Evolutionary conservation across 768 basidiomycete species (phyloP).

Genomic region (Wakefieldia striispora): DNA sequence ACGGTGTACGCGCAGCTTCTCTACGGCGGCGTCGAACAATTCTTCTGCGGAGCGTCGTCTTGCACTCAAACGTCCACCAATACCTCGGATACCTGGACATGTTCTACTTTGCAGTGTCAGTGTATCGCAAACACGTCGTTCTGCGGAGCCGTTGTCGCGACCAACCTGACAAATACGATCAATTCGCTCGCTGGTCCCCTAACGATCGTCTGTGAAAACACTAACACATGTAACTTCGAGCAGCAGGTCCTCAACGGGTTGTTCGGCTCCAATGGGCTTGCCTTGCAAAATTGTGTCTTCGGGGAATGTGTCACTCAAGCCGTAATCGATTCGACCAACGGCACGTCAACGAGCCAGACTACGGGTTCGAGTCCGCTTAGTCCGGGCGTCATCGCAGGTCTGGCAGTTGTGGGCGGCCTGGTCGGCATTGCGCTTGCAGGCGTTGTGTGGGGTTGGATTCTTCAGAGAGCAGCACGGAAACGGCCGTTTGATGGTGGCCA

Average conservation of each 20-base stretch:
- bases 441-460: slow-evolving; percentile 59
- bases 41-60: slow-evolving; percentile 72
- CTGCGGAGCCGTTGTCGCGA: slow-evolving; percentile 55
- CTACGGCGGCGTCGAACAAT: slow-evolving; percentile 84
- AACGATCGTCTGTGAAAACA: slow-evolving; percentile 62
- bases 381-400: slow-evolving; percentile 86
- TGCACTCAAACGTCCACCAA: slow-evolving; percentile 60
- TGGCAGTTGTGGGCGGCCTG: slow-evolving; percentile 78
- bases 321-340: slow-evolving; percentile 60
- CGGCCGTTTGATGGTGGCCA: slow-evolving; percentile 36
- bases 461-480: slow-evolving; percentile 61
- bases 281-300: slow-evolving; percentile 69
- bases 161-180: slow-evolving; percentile 60
- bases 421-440: slow-evolving; percentile 54
- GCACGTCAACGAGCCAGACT: slow-evolving; percentile 30
- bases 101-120: slow-evolving; percentile 69
- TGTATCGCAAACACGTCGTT: slow-evolving; percentile 71
- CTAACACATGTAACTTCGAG: slow-evolving; percentile 72
- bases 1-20: slow-evolving; percentile 68
- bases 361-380: slow-evolving; percentile 49
- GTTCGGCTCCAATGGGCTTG: slow-evolving; percentile 75
- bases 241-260: slow-evolving; percentile 62
- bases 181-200: slow-evolving; percentile 64
- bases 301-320: slow-evolving; percentile 88
- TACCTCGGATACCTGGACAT: slow-evolving; percentile 57